Base-by-base conservation (phyloP, 2,329 filamentous ascomycete genomes). In the Pseudogymnoascus sp. region DNA sequence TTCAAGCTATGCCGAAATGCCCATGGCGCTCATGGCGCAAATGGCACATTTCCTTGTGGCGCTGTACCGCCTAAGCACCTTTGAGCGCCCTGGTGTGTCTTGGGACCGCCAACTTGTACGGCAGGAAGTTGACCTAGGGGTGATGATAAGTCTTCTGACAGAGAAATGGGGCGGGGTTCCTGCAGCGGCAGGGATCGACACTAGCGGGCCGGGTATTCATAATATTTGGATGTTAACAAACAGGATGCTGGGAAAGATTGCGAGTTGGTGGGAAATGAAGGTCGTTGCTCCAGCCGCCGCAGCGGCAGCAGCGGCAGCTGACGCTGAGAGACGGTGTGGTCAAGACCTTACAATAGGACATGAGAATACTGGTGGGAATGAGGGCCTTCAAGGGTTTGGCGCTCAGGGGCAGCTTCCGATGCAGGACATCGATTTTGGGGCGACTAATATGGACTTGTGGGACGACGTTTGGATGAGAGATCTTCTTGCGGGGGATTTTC, bases 401-500 rank as follows among this genome's bases (percentile, higher is more conserved):
- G 23, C 21, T 47, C 42, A 50, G 15, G 44, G 23, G 44, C 42
- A 47, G 21, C 23, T 50, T 17, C 44, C 44, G 23, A 50, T 50
- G 23, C 44, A 50, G 44, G 44, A 57, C 28, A 57, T 57, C n/a
- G 50, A 57, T 19, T 57, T 57, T 13, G 50, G 50, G 50, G n/a
- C 50, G 26, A 13, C 50, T 33, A 57, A 57, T 57, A 57, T 57
- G 50, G 50, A 57, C 28, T 33, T 57, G 28, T 33, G 19, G 50
- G 50, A 57, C 10, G 50, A 57, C 26, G 28, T 57, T 19, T 57
- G 50, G 50, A 57, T 57, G 50, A 57, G 50, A 57, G 50, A 57
- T 57, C 50, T 57, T 57, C 50, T 57, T 33, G 50, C 50, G 10
- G 50, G 50, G n/a, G 50, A 57, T 33, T 57, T 57, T 57, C 50